Evolutionary conservation across 345 rosid genomes (phyloP).

Genomic region (Psidium guajava): DNA sequence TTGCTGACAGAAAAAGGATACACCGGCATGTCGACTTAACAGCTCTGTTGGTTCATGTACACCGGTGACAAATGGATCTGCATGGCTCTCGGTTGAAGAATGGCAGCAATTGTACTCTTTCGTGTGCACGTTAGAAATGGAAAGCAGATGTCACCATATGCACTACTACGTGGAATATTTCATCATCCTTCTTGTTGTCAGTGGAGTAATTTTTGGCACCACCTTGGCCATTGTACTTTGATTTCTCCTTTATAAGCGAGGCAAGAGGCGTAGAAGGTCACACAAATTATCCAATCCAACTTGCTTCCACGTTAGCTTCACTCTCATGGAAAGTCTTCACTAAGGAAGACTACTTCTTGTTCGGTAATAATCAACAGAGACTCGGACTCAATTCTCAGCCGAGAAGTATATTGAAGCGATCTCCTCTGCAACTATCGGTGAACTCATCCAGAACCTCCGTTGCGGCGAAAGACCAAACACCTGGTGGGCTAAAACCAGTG

Average conservation of each 20-base stretch:
- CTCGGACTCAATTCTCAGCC: no score
- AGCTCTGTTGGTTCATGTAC: slow-evolving; percentile 33
- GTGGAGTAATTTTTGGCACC: slow-evolving; percentile 76
- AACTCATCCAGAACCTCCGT: no score
- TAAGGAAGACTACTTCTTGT: no score
- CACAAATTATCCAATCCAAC: slow-evolving; percentile 57
- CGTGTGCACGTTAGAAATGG: slow-evolving; percentile 49
- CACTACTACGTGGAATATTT: slow-evolving; percentile 66
- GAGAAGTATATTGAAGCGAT: no score
- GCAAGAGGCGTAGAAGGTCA: slow-evolving; percentile 70
- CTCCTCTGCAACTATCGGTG: no score
- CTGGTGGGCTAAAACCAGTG: no score
- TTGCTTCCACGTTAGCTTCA: slow-evolving; percentile 59
- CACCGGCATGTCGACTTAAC: slow-evolving; percentile 24
- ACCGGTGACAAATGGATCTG: slow-evolving; percentile 37
- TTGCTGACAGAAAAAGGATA: no score
- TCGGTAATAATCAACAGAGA: no score
- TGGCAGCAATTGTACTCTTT: slow-evolving; percentile 50
- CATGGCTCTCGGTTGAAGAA: slow-evolving; percentile 31
- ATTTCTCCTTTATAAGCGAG: slow-evolving; percentile 66
- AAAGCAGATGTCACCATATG: slow-evolving; percentile 47
- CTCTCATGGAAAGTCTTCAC: slow-evolving; percentile 87
- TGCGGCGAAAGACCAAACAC: no score
- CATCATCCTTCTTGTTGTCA: no score
- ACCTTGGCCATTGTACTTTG: slow-evolving; percentile 71